A percentile compares a stretch with the other conserved stretches of the same genome.
Evolutionary conservation across 352 stramenopile species (phyloP).

Genomic region (Pythium pyrilobum): DNA sequence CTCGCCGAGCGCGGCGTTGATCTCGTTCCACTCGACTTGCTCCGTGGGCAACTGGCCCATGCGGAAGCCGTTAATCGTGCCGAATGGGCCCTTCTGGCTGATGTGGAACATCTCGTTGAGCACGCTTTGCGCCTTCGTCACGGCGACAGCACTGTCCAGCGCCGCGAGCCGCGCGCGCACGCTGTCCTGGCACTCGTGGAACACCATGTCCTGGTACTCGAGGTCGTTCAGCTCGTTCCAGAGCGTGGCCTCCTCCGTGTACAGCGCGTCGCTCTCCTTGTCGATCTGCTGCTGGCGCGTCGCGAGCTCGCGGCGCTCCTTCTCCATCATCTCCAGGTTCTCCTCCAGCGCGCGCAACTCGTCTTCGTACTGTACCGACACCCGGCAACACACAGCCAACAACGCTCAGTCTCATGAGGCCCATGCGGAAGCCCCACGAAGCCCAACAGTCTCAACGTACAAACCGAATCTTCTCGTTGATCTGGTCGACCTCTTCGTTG

Average conservation of each 20-base stretch:
- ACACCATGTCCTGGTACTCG: constrained; percentile 40
- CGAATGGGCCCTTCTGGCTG: constrained; percentile 61
- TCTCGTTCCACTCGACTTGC: constrained; percentile 85
- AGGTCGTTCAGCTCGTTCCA: constrained; percentile 58
- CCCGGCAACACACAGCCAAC: not conserved
- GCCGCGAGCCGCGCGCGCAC: constrained; percentile 48
- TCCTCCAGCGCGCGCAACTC: constrained; percentile 52
- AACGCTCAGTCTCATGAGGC: too few relatives aligned
- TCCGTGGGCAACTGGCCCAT: constrained; percentile 53
- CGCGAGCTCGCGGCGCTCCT: constrained; percentile 46
- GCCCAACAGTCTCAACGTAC: constrained; percentile 26
- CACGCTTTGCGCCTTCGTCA: constrained; percentile 52
- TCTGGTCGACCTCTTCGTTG: constrained; percentile 55
- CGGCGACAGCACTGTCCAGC: constrained; percentile 40
- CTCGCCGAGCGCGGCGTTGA: constrained; percentile 80
- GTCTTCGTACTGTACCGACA: constrained; percentile 82
- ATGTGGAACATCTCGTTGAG: constrained; percentile 78
- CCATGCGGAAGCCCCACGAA: too few relatives aligned
- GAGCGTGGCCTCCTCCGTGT: constrained; percentile 44
- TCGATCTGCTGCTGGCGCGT: constrained; percentile 44
- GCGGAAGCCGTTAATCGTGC: constrained; percentile 82
- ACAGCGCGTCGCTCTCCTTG: constrained; percentile 38
- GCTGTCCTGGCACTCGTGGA: constrained; percentile 49
- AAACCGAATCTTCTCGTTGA: constrained; percentile 69
- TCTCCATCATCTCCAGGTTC: constrained; percentile 66